Percentiles rank a stretch among this genome's conserved stretches.
Conservation (phyloP, 148 eudicot species). For the Talinum fruticosum region DNA sequence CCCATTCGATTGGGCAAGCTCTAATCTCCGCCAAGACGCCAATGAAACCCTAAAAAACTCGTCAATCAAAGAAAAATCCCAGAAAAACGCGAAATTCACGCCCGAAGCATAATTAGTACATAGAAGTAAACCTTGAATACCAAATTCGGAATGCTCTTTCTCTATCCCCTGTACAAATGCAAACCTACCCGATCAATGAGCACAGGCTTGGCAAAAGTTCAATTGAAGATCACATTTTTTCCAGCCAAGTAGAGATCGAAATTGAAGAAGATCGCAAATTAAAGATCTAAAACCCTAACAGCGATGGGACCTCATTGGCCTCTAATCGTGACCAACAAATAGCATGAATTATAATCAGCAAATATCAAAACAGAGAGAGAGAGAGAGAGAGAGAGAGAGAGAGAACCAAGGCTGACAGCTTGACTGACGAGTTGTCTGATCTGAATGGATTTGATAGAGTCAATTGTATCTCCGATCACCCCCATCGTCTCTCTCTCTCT, state of each 20-base stretch:
- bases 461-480: constrained; percentile 40
- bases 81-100: neutral
- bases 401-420: constrained; percentile 48
- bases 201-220: neutral
- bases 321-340: neutral
- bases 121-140: neutral
- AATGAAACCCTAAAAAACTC: neutral
- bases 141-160: neutral
- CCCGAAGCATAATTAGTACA: neutral
- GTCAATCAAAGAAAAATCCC: neutral
- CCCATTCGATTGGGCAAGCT: neutral
- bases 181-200: neutral
- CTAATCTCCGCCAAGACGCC: neutral
- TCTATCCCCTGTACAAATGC: too few relatives aligned
- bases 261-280: neutral
- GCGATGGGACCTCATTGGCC: neutral
- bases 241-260: neutral
- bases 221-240: neutral
- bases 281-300: constrained; percentile 18
- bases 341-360: neutral
- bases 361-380: neutral
- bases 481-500: constrained; percentile 28
- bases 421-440: constrained; percentile 47
- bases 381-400: neutral
- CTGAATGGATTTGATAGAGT: constrained; percentile 52